These are phyloP conservation scores for Irpex rosettiformis DNA, from an alignment of 1,284 basidiomycete genomes.

Conservation along the genomic window DNA sequence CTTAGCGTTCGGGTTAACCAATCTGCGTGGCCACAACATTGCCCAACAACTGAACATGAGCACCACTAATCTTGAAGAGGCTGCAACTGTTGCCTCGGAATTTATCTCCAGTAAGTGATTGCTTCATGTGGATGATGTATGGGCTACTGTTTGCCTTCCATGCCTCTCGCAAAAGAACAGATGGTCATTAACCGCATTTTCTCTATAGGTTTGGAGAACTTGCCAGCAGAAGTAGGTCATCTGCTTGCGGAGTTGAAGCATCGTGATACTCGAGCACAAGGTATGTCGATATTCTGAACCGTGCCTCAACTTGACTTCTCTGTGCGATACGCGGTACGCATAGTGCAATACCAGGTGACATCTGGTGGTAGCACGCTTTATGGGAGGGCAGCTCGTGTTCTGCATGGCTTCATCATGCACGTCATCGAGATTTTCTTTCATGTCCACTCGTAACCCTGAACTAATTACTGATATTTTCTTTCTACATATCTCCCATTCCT, in stretches of 20 bases:
- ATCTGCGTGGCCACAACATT: not conserved
- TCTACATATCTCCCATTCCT: not conserved
- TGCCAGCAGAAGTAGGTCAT: constrained; percentile 70
- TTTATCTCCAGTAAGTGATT: constrained; percentile 69
- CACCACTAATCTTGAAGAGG: constrained; percentile 56
- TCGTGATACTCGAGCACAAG: constrained; percentile 44
- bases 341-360: not conserved
- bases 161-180: not conserved
- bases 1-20: not conserved
- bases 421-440: not conserved
- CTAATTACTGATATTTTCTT: not conserved
- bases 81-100: constrained; percentile 65
- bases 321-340: not conserved
- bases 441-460: not conserved
- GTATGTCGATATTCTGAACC: not conserved
- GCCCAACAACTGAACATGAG: constrained; percentile 17
- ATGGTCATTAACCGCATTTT: not conserved
- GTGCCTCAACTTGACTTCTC: not conserved
- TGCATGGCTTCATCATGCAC: not conserved
- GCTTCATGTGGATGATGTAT: not conserved
- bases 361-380: not conserved
- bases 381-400: not conserved
- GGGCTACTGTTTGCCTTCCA: not conserved
- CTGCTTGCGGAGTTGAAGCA: constrained; percentile 70
- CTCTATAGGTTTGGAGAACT: constrained; percentile 67